Percentiles rank a stretch among this genome's conserved stretches.
phyloP scores from a whole-genome alignment of 352 stramenopile genomes.

The Lagenidium sp. region DNA sequence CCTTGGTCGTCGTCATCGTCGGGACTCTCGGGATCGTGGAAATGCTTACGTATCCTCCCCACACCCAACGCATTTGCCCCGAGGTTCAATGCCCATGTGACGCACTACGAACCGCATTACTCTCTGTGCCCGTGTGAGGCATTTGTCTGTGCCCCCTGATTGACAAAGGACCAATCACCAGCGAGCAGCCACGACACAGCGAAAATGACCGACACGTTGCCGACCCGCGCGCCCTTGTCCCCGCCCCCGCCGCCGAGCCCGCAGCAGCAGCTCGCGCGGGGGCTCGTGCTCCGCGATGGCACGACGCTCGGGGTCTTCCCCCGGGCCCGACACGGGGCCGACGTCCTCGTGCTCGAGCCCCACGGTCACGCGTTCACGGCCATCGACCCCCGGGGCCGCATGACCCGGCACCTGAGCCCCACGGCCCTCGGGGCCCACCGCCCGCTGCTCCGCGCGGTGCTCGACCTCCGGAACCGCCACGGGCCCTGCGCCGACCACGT shows the following conservation, averaged over 20 bases:
- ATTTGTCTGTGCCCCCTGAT: too few species aligned
- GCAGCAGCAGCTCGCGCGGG: slow-evolving; percentile 20
- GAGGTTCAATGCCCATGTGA: too few species aligned
- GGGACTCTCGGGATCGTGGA: too few species aligned
- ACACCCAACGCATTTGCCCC: too few species aligned
- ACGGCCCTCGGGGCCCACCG: slow-evolving; percentile 39
- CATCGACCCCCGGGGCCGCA: slow-evolving; percentile 30
- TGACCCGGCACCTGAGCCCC: slow-evolving; percentile 47
- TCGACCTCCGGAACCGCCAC: slow-evolving; percentile 53
- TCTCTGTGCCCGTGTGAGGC: too few species aligned
- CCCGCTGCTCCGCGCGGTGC: slow-evolving; percentile 23
- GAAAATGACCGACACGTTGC: too few species aligned
- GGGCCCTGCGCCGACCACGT: slow-evolving; percentile 5
- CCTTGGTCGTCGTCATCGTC: too few species aligned
- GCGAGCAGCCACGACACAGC: too few species aligned
- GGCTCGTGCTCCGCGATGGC: slow-evolving; percentile 40
- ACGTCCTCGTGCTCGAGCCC: slow-evolving; percentile 50
- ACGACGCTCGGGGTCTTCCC: slow-evolving; percentile 37
- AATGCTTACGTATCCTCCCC: too few species aligned
- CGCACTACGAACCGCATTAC: too few species aligned
- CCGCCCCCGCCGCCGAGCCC: slow-evolving; percentile 6
- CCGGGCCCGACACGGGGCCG: slow-evolving; percentile 32
- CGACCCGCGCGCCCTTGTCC: too few species aligned
- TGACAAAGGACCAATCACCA: too few species aligned
- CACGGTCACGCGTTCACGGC: slow-evolving; percentile 53